Percentiles rank a stretch among this genome's conserved stretches.
Evolutionary conservation across 495 filamentous ascomycete species (phyloP).

Genomic region (Aspergillus indologenus): DNA sequence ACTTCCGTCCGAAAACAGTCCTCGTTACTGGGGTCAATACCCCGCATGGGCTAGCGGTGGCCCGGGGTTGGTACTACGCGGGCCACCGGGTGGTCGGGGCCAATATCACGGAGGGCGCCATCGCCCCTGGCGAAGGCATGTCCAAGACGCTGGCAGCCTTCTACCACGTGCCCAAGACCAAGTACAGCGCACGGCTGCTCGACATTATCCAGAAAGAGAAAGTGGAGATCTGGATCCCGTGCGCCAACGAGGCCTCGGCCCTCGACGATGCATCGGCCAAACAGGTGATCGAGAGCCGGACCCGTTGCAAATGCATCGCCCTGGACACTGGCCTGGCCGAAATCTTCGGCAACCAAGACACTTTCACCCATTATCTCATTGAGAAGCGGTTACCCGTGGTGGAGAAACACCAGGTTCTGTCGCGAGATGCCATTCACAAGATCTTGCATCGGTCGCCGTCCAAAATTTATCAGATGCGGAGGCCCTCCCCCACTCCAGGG

Average conservation of each 20-base stretch:
- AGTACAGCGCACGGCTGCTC: slow-evolving; percentile 50
- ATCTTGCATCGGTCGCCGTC: slow-evolving; percentile 51
- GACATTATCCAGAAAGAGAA: slow-evolving; percentile 57
- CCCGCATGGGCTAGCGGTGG: slow-evolving; percentile 61
- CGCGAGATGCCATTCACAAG: slow-evolving; percentile 51
- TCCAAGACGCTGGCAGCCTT: slow-evolving; percentile 48
- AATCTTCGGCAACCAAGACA: slow-evolving; percentile 54
- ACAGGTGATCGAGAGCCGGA: slow-evolving; percentile 55
- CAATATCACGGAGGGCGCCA: slow-evolving; percentile 56
- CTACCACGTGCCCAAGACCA: slow-evolving; percentile 49
- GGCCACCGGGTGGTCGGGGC: slow-evolving; percentile 73
- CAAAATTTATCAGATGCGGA: slow-evolving; percentile 61
- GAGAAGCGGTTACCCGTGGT: slow-evolving; percentile 54
- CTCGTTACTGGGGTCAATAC: slow-evolving; percentile 72
- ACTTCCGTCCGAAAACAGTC: slow-evolving; percentile 55
- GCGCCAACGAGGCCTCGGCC: slow-evolving; percentile 57
- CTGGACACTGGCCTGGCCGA: slow-evolving; percentile 46
- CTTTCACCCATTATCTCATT: slow-evolving; percentile 54
- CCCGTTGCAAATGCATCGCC: slow-evolving; percentile 59
- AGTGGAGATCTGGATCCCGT: slow-evolving; percentile 71
- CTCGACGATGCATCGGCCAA: slow-evolving; percentile 64
- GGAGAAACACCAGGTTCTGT: slow-evolving; percentile 56
- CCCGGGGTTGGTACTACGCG: slow-evolving; percentile 61
- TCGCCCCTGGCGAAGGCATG: slow-evolving; percentile 40
- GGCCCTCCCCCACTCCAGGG: slow-evolving; percentile 48